These are phyloP conservation scores for Basipetospora chlamydospora DNA, from an alignment of 2,329 filamentous ascomycete genomes.

Conservation along the genomic window DNA sequence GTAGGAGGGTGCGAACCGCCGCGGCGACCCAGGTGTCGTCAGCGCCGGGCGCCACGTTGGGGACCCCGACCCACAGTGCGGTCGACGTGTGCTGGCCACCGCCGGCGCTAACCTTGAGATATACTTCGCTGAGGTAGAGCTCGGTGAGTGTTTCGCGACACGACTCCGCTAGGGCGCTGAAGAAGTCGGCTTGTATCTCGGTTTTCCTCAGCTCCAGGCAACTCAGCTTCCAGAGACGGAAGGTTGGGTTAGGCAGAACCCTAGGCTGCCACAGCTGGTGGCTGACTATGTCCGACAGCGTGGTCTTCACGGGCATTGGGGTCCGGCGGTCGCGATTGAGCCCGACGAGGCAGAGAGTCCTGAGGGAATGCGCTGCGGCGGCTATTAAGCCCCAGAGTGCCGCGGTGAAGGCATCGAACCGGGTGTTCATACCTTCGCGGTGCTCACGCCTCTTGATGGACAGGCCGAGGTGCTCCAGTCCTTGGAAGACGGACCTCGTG, in stretches of 20 bases:
- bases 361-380: conserved; percentile 25
- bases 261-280: conserved; percentile 22
- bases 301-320: conserved; percentile 21
- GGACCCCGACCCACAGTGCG: conserved; percentile 30
- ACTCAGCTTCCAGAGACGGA: conserved; percentile 21
- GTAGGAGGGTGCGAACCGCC: conserved; percentile 20
- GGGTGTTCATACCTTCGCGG: conserved; percentile 28
- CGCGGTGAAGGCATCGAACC: conserved; percentile 24
- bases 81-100: conserved; percentile 18
- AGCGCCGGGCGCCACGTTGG: conserved; percentile 23
- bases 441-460: conserved; percentile 21
- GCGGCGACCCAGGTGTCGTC: conserved; percentile 28
- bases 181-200: conserved; percentile 21
- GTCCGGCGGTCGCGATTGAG: conserved; percentile 24
- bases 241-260: conserved; percentile 21
- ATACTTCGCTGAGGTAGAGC: conserved; percentile 30
- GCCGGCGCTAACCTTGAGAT: conserved; percentile 26
- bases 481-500: conserved; percentile 25
- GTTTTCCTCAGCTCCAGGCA: conserved; percentile 29
- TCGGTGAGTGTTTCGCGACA: conserved; percentile 25
- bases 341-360: conserved; percentile 33
- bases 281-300: conserved; percentile 7
- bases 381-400: conserved; percentile 37
- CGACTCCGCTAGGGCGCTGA: conserved; percentile 19
- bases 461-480: conserved; percentile 29